Evolutionary conservation across 2,329 filamentous ascomycete genomes (phyloP), one percentile per base, ranked within the genome.

Genomic region (Byssochlamys sp.): DNA sequence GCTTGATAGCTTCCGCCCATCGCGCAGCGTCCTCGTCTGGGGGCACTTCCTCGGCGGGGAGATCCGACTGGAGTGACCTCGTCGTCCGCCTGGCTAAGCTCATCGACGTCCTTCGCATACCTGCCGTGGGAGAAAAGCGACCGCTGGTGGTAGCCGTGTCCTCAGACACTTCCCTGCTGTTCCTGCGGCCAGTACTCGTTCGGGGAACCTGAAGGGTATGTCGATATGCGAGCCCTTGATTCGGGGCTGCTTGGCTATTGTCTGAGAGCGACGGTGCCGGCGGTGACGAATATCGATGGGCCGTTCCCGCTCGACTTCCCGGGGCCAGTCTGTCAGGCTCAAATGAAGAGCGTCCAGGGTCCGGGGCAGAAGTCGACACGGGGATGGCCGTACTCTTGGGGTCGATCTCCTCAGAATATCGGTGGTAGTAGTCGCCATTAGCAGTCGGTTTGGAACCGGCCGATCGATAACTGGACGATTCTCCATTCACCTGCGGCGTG

Each of bases 1-100:
- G 90, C 66, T 90, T 86, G 67, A 96, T 91, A 39, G 89, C 89
- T 73, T 99, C 94, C 29, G 94, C 89, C 90, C 91, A 97, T 57
- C 91, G 84, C 58, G 89, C 81, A 39, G 92, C 91, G 69, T 97
- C 92, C 66, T 96, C 92, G 69, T 97, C 92, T 19, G 87, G 89
- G 2, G 86, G 80, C 24, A 91, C 78, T 65, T 96, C 92, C 64
- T 97, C 92, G 35, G 90, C 81, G 53, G 89, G 87, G 66, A 86
- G 78, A 66, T 97, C 91, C 1, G 90, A 94, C 66, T 91, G 86
- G 68, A 95, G 84, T 5, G 90, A 95, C 61, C 90, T 83, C 26
- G 92, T 96, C 60, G 87, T 86, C 60, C 90, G 84, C 67, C 92
- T 83, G 55, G 82, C 89, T 56, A 97, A 77, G 62, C 83, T 91